phyloP scores from a whole-genome alignment of 495 filamentous ascomycete genomes.

The Penicillium subrubescens region DNA sequence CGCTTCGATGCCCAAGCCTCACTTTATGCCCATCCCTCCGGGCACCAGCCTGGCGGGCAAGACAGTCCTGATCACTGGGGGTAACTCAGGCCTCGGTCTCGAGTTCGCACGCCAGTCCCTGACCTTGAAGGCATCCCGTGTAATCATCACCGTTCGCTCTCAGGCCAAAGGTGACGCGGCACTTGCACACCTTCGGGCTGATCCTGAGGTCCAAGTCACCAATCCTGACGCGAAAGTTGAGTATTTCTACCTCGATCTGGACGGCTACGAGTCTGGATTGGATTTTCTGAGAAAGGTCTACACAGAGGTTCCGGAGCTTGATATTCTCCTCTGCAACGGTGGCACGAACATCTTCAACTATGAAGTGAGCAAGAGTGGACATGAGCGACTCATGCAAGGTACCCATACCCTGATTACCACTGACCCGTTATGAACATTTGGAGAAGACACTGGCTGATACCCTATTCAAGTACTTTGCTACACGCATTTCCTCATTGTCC shows the following conservation, averaged over 20 bases:
- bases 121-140: constrained; percentile 12
- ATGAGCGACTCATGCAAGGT: constrained; percentile 32
- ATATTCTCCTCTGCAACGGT: constrained; percentile 26
- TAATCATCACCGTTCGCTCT: constrained; percentile 32
- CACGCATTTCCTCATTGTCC: constrained; percentile 33
- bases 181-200: constrained; percentile 14
- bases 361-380: constrained; percentile 22
- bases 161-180: constrained; percentile 26
- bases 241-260: constrained; percentile 21
- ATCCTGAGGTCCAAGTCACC: constrained; percentile 5
- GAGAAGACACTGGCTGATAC: neutral
- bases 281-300: constrained; percentile 16
- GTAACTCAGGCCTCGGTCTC: constrained; percentile 52
- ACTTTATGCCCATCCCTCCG: neutral
- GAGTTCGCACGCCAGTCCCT: constrained; percentile 46
- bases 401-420: neutral
- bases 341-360: constrained; percentile 18
- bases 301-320: constrained; percentile 15
- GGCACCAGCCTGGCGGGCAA: neutral
- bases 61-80: constrained; percentile 56
- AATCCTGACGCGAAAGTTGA: constrained; percentile 16
- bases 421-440: neutral
- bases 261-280: constrained; percentile 22
- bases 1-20: neutral
- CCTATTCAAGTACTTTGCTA: constrained; percentile 29